These are phyloP conservation scores for Viola odorata DNA, from an alignment of 345 rosid species.

Conservation along the genomic window DNA sequence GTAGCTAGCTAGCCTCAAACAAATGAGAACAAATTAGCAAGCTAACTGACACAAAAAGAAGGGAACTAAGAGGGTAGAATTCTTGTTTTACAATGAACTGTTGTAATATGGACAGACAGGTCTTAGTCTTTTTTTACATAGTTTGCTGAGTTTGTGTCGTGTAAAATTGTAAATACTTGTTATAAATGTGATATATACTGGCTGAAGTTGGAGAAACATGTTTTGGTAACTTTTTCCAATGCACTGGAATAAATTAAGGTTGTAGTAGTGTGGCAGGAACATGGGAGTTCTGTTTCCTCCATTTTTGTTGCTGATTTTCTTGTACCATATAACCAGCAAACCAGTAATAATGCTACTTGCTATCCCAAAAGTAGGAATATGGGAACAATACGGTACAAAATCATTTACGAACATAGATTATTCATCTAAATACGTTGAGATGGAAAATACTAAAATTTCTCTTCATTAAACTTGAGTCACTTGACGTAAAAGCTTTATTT, in stretches of 20 bases:
- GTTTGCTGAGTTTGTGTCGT: constrained; percentile 16
- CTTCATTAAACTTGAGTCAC: too few relatives aligned
- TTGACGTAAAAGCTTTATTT: too few relatives aligned
- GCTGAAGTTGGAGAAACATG: constrained; percentile 13
- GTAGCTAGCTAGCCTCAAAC: too few relatives aligned
- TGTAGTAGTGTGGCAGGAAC: too few relatives aligned
- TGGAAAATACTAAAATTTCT: too few relatives aligned
- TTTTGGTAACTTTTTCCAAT: background rate
- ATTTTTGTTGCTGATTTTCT: background rate
- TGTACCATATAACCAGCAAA: background rate
- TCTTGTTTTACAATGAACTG: background rate
- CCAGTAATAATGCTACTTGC: background rate
- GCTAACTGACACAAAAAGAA: constrained; percentile 3
- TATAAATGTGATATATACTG: constrained; percentile 22
- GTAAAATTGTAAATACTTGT: constrained; percentile 31
- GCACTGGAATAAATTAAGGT: constrained; percentile 1
- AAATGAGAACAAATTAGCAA: constrained; percentile 3
- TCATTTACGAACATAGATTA: too few relatives aligned
- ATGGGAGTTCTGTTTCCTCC: constrained; percentile 10
- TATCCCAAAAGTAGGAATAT: background rate
- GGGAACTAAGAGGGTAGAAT: background rate
- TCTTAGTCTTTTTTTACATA: constrained; percentile 14
- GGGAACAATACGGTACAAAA: too few relatives aligned
- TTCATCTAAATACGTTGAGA: too few relatives aligned
- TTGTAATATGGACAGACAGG: constrained; percentile 14